Conservation (phyloP, 2,329 filamentous ascomycete species). For the Curvularia sp. region DNA sequence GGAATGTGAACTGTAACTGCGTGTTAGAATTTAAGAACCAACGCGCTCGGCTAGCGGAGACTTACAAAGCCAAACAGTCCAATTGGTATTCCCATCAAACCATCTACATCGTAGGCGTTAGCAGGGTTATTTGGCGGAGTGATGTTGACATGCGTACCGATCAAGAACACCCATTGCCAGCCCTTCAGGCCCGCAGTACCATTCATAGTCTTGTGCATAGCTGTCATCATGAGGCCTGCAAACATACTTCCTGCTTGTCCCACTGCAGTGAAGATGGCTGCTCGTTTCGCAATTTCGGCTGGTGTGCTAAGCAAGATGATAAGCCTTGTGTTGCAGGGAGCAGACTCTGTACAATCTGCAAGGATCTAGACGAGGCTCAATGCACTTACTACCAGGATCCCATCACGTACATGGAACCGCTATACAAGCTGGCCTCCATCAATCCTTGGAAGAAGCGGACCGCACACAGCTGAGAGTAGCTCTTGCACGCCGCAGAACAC, state of each 20-base stretch:
- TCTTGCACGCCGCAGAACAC: constrained; percentile 36
- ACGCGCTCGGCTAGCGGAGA: not conserved
- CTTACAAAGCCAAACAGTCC: constrained; percentile 33
- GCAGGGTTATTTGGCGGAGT: not conserved
- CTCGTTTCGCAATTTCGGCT: constrained; percentile 35
- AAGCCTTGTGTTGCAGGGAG: not conserved
- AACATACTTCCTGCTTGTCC: constrained; percentile 39
- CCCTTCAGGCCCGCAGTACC: constrained; percentile 26
- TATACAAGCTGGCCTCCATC: constrained; percentile 32
- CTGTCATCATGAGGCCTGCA: constrained; percentile 39
- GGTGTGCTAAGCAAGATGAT: constrained; percentile 23
- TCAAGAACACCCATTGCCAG: constrained; percentile 39
- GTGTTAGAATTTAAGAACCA: not conserved
- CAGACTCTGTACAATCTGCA: not conserved
- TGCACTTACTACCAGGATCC: constrained; percentile 40
- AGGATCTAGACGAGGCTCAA: too few relatives aligned
- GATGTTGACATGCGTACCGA: constrained; percentile 18
- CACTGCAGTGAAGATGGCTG: constrained; percentile 35
- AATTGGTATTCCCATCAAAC: constrained; percentile 34
- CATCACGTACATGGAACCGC: constrained; percentile 34
- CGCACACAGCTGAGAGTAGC: constrained; percentile 28
- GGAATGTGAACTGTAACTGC: constrained; percentile 26
- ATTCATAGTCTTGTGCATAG: constrained; percentile 35
- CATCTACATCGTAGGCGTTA: constrained; percentile 20
- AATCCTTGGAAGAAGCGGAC: constrained; percentile 36